Evolutionary conservation across 306 rosid genomes (phyloP).

Genomic region (Glycine soja): DNA sequence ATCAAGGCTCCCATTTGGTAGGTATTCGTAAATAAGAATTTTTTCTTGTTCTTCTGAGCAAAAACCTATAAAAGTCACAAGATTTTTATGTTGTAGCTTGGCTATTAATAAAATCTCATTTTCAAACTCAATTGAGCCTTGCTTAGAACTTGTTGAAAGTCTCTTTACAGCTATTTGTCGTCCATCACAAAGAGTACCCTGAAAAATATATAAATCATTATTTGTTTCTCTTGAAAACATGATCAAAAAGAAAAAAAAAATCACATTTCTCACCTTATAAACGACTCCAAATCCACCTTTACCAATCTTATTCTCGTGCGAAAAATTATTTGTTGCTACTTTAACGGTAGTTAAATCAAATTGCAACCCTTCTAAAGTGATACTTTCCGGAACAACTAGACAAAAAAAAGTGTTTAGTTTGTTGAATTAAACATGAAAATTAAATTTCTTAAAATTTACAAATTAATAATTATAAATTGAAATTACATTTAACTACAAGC

Average conservation of each 20-base stretch:
- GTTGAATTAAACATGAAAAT: too few species aligned
- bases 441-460: too few species aligned
- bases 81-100: neutral
- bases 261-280: neutral
- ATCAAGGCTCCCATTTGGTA: neutral
- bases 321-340: constrained; percentile 1
- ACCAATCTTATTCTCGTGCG: neutral
- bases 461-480: too few species aligned
- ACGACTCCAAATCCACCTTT: neutral
- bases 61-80: neutral
- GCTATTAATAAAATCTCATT: neutral
- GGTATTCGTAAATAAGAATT: neutral
- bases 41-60: neutral
- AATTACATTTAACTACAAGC: too few species aligned
- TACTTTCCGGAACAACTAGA: neutral
- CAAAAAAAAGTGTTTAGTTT: neutral
- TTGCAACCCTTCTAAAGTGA: neutral
- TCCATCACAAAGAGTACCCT: neutral
- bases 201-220: neutral
- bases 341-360: neutral
- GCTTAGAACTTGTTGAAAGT: neutral
- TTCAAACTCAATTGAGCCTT: neutral
- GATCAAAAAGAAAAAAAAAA: neutral
- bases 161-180: neutral
- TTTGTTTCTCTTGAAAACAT: neutral